These are phyloP conservation scores for Oryza officinalis DNA, from an alignment of 176 grass and related monocot species.

Conservation along the genomic window DNA sequence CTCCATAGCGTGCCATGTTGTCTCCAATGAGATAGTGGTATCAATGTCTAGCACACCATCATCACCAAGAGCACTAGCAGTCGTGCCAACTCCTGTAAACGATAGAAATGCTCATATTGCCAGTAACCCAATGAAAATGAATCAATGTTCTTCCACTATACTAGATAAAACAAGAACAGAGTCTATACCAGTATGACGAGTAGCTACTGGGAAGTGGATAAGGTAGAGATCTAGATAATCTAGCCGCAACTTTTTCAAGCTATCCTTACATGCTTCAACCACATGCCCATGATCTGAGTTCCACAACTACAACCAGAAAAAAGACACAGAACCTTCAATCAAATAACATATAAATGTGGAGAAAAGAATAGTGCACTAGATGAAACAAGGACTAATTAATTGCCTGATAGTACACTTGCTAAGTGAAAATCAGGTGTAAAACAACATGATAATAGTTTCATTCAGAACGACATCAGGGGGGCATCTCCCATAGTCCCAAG, in stretches of 20 bases:
- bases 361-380: neutral
- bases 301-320: slow-evolving; percentile 57
- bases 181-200: slow-evolving; percentile 64
- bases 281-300: slow-evolving; percentile 91
- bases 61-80: slow-evolving; percentile 67
- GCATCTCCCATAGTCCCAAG: neutral
- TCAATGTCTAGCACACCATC: slow-evolving; percentile 95
- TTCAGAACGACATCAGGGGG: neutral
- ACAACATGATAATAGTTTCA: neutral
- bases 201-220: slow-evolving; percentile 82
- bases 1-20: slow-evolving; percentile 98
- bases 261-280: slow-evolving; percentile 72
- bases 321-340: neutral
- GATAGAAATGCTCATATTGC: neutral
- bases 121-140: neutral
- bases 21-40: slow-evolving; percentile 86
- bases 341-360: neutral
- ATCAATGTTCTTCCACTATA: neutral
- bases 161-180: slow-evolving; percentile 2
- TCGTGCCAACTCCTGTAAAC: slow-evolving; percentile 73
- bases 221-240: slow-evolving; percentile 91
- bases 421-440: slow-evolving; percentile 9
- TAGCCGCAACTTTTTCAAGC: slow-evolving; percentile 76
- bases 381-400: neutral
- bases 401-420: neutral